A percentile compares a stretch with the other conserved stretches of the same genome.
These are phyloP conservation scores for Flaveria ramosissima DNA, from an alignment of 129 eudicot species.

Conservation along the genomic window DNA sequence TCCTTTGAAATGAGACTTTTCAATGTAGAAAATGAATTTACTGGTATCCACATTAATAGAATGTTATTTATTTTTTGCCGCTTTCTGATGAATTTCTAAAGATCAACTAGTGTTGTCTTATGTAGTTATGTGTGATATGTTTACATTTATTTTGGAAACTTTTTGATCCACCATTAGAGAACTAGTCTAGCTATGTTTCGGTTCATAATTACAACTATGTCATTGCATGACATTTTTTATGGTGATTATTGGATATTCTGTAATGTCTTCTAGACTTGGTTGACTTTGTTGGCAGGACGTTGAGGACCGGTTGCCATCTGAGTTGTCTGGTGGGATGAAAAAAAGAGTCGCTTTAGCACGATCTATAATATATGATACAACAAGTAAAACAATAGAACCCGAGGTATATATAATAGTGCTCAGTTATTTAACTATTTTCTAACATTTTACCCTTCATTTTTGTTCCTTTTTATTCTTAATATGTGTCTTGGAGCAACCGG, in stretches of 20 bases:
- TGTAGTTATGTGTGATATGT: background rate
- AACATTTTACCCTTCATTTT: background rate
- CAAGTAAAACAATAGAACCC: conserved; percentile 77
- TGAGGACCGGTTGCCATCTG: conserved; percentile 93
- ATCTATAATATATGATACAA: conserved; percentile 80
- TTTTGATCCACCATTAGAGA: background rate
- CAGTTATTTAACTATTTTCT: background rate
- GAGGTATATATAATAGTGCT: conserved; percentile 58
- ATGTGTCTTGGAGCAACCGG: conserved; percentile 9
- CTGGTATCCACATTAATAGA: background rate
- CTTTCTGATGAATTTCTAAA: background rate
- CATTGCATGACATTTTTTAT: background rate
- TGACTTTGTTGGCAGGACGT: conserved; percentile 64
- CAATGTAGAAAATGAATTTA: background rate
- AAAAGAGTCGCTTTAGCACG: conserved; percentile 97
- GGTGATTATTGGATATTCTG: background rate
- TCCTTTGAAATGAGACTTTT: background rate
- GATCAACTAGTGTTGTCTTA: background rate
- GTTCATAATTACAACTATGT: background rate
- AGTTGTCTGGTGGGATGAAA: conserved; percentile 98
- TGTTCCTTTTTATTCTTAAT: background rate
- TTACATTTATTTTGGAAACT: background rate
- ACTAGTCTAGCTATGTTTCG: background rate
- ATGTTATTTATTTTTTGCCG: background rate
- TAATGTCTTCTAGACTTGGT: conserved; percentile 15